phyloP scores from a whole-genome alignment of 306 rosid genomes.

The Sindora glabra region DNA sequence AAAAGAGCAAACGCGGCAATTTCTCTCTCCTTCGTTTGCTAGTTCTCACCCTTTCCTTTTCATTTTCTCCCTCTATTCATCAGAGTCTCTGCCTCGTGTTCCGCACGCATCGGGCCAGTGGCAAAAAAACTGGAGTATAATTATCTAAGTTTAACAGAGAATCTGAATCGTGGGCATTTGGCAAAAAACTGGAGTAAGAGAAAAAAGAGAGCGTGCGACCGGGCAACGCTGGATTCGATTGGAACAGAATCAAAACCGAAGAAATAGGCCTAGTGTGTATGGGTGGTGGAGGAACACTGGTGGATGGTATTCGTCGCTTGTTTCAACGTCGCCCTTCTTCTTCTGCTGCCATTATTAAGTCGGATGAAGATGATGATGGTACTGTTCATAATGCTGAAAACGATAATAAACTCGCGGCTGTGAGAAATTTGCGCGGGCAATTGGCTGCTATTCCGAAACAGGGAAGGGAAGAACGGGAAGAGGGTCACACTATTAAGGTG shows the following conservation, averaged over 20 bases:
- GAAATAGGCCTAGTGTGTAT: slow-evolving; percentile 15
- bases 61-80: no score
- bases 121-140: no score
- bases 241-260: slow-evolving; percentile 22
- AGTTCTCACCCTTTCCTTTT: no score
- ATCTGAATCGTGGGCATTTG: no score
- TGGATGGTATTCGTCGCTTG: slow-evolving; percentile 36
- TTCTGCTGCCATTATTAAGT: slow-evolving; percentile 10
- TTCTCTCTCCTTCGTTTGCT: no score
- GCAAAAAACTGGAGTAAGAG: no score
- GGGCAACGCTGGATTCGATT: slow-evolving; percentile 14
- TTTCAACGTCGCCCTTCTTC: slow-evolving; percentile 42
- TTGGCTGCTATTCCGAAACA: slow-evolving; percentile 22
- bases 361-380: not conserved
- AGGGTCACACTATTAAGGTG: not conserved
- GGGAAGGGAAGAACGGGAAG: not conserved
- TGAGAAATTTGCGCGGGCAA: slow-evolving; percentile 35
- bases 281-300: slow-evolving; percentile 47
- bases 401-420: slow-evolving; percentile 3
- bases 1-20: no score
- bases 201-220: not conserved
- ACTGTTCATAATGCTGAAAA: no score
- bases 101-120: no score
- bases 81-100: no score
- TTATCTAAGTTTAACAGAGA: no score